Conservation (phyloP, 2,329 filamentous ascomycete genomes). For the Plectosphaerella cucumerina region DNA sequence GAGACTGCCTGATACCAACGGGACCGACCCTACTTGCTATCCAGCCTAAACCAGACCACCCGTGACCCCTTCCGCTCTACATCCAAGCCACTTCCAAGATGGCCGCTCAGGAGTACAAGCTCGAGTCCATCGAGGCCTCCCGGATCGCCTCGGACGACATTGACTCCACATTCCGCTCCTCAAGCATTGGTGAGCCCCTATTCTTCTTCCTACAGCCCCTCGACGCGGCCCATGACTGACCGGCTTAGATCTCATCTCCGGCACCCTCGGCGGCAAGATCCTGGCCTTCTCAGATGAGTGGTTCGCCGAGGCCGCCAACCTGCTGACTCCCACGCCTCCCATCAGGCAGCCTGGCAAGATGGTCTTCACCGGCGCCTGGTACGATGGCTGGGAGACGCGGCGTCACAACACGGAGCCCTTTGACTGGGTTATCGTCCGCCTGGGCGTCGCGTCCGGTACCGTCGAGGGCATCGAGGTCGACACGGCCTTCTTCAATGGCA, state of each 20-base stretch:
- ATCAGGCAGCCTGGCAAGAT: conserved; percentile 63
- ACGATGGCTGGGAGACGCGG: conserved; percentile 67
- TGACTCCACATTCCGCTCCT: conserved; percentile 57
- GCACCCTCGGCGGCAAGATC: conserved; percentile 57
- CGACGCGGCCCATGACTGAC: neutral
- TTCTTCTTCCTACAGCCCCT: neutral
- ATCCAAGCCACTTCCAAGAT: conserved; percentile 16
- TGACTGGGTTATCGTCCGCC: conserved; percentile 63
- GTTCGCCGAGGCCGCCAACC: conserved; percentile 63
- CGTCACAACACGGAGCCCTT: conserved; percentile 61
- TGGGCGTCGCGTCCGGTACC: conserved; percentile 66
- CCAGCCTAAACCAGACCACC: neutral
- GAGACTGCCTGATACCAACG: too few relatives aligned
- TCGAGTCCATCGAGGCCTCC: conserved; percentile 49
- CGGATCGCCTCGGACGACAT: conserved; percentile 49
- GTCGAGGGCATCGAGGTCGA: conserved; percentile 75
- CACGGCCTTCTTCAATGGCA: conserved; percentile 77
- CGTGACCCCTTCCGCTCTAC: neutral
- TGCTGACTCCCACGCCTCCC: conserved; percentile 59
- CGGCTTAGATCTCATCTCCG: conserved; percentile 55
- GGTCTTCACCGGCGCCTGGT: conserved; percentile 67
- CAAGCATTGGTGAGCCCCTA: conserved; percentile 51
- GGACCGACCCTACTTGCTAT: too few relatives aligned
- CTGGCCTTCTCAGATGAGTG: conserved; percentile 64
- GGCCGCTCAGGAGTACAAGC: conserved; percentile 44